Base-by-base conservation (phyloP, 2,329 filamentous ascomycete species). In the Penicillium italicum region DNA sequence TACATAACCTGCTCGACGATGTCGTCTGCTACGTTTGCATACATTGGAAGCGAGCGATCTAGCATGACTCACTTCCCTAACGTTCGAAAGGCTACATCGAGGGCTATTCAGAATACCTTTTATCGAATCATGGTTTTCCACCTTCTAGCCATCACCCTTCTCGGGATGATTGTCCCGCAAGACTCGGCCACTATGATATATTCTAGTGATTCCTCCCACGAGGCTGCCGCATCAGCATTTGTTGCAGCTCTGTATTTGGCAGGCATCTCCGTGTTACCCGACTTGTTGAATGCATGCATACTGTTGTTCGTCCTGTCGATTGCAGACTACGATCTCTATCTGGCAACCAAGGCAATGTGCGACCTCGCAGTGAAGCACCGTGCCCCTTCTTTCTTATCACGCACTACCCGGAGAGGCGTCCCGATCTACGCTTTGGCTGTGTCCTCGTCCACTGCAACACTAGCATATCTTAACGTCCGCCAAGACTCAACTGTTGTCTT, bases 41-140 rank as follows among this genome's bases (percentile, higher is more conserved):
- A 89, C 68, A 80, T 91, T 6, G 88, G 87, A 54, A 89, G 87
- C 11, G 88, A 91, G 69, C 78, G 90, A 24, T 85, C 90, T 48
- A 88, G 87, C 74, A 86, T 91, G 40, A 86, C 85, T 44, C 87
- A 91, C 72, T 87, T 87, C 0, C 86, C 90, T 72, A 90, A 91
- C 74, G 88, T 89, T 1, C 83, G 87, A 67, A 85, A 84, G 72
- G 88, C 85, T 22, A 85, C 92, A 49, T 88, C 88, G 11, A 83
- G 85, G 57, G 88, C 88, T 50, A 90, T 91, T 77, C 87, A 85
- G 70, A 80, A 91, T 43, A 91, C 87, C 55, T 91, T 92, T 72
- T 92, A 85, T 76, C 88, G 89, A 54, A 91, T 92, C 69, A 74
- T 90, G 63, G 78, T 91, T 76, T 91, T 93, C 79, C 92, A 93